Evolutionary conservation across 345 rosid genomes (phyloP).

Genomic region (Geranium rotundifolium): DNA sequence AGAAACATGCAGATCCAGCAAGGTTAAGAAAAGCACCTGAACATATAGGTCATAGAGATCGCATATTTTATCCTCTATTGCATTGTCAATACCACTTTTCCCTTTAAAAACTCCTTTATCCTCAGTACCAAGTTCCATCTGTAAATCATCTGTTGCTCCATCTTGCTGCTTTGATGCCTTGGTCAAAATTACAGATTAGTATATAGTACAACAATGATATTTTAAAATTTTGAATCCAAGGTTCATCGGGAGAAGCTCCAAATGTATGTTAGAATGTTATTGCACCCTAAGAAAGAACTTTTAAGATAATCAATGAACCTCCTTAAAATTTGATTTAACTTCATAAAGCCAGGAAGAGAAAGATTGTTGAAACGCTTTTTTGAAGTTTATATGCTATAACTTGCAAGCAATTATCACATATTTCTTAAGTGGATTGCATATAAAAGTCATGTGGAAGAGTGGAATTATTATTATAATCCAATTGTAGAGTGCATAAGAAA

Average conservation of each 20-base stretch:
- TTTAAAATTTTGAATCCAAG: background rate
- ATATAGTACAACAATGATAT: background rate
- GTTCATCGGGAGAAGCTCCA: background rate
- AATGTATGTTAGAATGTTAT: background rate
- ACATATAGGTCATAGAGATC: slow-evolving; percentile 30
- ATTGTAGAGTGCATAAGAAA: background rate
- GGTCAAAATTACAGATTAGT: background rate
- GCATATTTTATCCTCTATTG: slow-evolving; percentile 30
- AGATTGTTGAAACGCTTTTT: too few species aligned
- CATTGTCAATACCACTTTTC: slow-evolving; percentile 12
- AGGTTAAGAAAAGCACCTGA: slow-evolving; percentile 12
- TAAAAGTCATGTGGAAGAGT: too few species aligned
- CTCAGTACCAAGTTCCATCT: slow-evolving; percentile 12
- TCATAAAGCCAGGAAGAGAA: background rate
- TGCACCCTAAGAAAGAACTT: background rate
- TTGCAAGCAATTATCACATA: too few species aligned
- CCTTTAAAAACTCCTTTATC: slow-evolving; percentile 10
- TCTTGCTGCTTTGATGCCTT: slow-evolving; percentile 14
- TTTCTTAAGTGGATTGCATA: too few species aligned
- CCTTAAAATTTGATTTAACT: background rate
- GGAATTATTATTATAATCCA: too few species aligned
- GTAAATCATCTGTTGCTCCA: slow-evolving; percentile 11
- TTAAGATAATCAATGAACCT: background rate
- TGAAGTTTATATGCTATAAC: too few species aligned
- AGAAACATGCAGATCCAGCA: background rate